Percentiles rank a stretch among this genome's conserved stretches.
Evolutionary conservation across 495 filamentous ascomycete species (phyloP).

Genomic region (Coniosporium apollinis): DNA sequence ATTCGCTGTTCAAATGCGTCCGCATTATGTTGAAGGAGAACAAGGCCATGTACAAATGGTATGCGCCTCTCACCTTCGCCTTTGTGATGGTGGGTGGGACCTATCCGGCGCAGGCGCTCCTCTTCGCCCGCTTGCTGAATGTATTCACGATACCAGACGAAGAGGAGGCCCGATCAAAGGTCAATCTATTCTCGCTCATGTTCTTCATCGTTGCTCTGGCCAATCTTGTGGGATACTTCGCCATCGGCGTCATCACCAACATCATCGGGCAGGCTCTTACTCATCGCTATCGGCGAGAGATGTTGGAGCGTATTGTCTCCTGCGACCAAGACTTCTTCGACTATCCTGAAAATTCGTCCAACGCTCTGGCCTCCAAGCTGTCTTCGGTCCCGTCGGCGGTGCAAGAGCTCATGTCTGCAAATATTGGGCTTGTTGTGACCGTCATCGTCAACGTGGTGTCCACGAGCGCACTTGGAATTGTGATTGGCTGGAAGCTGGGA

Average conservation of each 20-base stretch:
- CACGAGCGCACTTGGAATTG: constrained; percentile 15
- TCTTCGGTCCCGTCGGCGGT: constrained; percentile 32
- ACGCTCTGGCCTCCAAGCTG: constrained; percentile 41
- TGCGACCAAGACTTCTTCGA: constrained; percentile 51
- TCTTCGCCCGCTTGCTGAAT: constrained; percentile 17
- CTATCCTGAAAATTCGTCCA: constrained; percentile 40
- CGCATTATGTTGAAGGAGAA: constrained; percentile 6
- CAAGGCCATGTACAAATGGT: constrained; percentile 5
- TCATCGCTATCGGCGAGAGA: constrained; percentile 36
- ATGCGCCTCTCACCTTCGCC: constrained; percentile 3
- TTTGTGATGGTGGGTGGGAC: constrained; percentile 11
- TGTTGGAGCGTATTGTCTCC: constrained; percentile 37
- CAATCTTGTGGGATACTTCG: constrained; percentile 21
- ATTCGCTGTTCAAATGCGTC: constrained; percentile 6
- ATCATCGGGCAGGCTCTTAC: constrained; percentile 17
- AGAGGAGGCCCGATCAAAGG: constrained; percentile 6
- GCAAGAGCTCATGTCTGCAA: constrained; percentile 17
- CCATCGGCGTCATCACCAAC: constrained; percentile 14
- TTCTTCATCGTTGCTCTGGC: constrained; percentile 30
- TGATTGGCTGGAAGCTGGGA: constrained; percentile 20
- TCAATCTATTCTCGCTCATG: constrained; percentile 17
- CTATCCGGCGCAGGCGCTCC: constrained; percentile 20
- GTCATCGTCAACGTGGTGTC: constrained; percentile 17
- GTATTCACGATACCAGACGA: constrained; percentile 9
- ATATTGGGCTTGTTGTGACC: constrained; percentile 19